phyloP scores from a whole-genome alignment of 2,329 filamentous ascomycete genomes.

The Coleophoma eucalyptorum region DNA sequence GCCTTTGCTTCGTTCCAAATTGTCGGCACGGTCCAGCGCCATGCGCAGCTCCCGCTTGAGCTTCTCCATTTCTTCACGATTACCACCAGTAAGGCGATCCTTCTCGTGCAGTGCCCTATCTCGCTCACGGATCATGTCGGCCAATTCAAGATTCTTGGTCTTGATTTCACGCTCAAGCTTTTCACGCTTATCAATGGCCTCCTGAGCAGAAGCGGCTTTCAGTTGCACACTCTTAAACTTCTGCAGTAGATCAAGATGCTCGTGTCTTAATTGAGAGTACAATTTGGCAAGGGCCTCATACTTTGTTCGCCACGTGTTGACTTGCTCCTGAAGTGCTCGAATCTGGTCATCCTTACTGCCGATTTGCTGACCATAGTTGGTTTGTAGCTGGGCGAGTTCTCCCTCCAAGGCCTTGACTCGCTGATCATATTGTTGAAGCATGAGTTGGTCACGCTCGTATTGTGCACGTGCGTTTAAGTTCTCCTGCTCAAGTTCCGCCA shows the following conservation, averaged over 20 bases:
- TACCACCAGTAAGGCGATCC: constrained; percentile 79
- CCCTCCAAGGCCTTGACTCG: constrained; percentile 89
- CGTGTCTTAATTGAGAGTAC: constrained; percentile 91
- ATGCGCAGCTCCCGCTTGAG: constrained; percentile 89
- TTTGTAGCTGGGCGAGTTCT: constrained; percentile 78
- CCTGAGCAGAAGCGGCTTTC: constrained; percentile 94
- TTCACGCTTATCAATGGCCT: constrained; percentile 91
- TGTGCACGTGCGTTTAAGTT: constrained; percentile 92
- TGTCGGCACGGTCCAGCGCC: constrained; percentile 87
- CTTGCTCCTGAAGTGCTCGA: constrained; percentile 86
- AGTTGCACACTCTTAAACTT: constrained; percentile 96
- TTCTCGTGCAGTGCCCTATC: constrained; percentile 92
- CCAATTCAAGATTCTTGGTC: constrained; percentile 98
- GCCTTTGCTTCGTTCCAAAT: constrained; percentile 87
- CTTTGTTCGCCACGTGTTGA: constrained; percentile 96
- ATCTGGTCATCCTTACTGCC: constrained; percentile 94
- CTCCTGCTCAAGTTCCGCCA: constrained; percentile 92
- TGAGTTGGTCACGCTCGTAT: constrained; percentile 94
- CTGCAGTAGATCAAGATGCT: constrained; percentile 90
- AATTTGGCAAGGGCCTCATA: constrained; percentile 96
- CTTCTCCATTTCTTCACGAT: constrained; percentile 93
- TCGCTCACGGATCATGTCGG: constrained; percentile 96
- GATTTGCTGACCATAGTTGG: constrained; percentile 80
- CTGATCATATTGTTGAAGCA: constrained; percentile 95
- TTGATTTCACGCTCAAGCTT: constrained; percentile 97